Conservation (phyloP, 192 early-diverging fungal species). For the Geranomyces variabilis region DNA sequence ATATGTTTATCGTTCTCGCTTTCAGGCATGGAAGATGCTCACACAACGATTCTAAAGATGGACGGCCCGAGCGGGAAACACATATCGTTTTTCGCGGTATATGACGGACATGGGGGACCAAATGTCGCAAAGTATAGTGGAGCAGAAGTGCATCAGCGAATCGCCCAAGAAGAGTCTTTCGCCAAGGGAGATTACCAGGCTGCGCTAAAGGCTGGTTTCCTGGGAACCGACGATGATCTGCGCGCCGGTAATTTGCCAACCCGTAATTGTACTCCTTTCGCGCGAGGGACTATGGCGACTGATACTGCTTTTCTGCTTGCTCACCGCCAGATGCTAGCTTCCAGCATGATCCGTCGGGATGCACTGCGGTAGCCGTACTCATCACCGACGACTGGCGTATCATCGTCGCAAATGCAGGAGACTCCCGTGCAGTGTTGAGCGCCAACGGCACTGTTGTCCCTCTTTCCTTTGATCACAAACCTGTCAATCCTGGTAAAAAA, state of each 20-base stretch:
- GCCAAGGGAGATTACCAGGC: constrained; percentile 65
- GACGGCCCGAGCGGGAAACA: constrained; percentile 45
- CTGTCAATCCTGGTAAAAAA: constrained; percentile 66
- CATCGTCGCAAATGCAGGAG: constrained; percentile 93
- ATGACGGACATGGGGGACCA: constrained; percentile 91
- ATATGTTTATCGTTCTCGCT: background rate
- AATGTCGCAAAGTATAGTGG: constrained; percentile 86
- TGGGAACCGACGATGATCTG: constrained; percentile 78
- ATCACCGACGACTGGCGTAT: constrained; percentile 81
- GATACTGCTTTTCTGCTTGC: background rate
- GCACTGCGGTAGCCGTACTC: constrained; percentile 90
- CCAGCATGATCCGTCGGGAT: constrained; percentile 86
- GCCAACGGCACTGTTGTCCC: constrained; percentile 72
- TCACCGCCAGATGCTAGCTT: constrained; percentile 68
- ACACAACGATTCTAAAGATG: constrained; percentile 81
- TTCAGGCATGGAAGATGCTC: constrained; percentile 96
- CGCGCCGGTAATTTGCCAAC: constrained; percentile 56
- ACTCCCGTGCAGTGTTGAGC: constrained; percentile 90
- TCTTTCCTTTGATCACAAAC: constrained; percentile 96
- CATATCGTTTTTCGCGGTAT: constrained; percentile 92
- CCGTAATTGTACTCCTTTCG: background rate
- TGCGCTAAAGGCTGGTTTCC: constrained; percentile 84
- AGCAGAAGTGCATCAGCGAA: constrained; percentile 70
- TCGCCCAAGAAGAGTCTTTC: constrained; percentile 69
- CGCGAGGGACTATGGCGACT: background rate